Conservation (phyloP, 1,284 basidiomycete genomes). For the Tilletia indica region DNA sequence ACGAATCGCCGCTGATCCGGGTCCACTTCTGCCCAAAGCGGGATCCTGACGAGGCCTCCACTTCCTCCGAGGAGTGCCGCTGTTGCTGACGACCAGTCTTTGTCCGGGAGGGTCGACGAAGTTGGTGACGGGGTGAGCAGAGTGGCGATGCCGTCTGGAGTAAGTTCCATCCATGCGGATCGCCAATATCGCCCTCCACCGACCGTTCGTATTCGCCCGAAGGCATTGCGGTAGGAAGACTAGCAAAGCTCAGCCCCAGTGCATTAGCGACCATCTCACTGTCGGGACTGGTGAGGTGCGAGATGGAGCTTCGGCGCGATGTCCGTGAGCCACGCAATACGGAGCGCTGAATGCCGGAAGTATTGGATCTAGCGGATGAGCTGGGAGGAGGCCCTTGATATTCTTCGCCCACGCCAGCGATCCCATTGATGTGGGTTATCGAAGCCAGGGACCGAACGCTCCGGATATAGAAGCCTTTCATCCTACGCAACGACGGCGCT, state of each 20-base stretch:
- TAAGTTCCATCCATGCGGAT: not conserved
- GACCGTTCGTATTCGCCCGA: not conserved
- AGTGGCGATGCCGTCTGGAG: constrained; percentile 15
- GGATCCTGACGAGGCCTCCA: too few relatives aligned
- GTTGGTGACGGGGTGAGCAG: constrained; percentile 11
- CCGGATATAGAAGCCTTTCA: not conserved
- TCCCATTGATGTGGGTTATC: not conserved
- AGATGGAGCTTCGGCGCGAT: not conserved
- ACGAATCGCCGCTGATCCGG: not conserved
- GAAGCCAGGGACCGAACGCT: not conserved
- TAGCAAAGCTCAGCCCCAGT: constrained; percentile 1
- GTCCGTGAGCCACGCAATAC: not conserved
- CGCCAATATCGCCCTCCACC: not conserved
- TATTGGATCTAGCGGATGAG: too few relatives aligned
- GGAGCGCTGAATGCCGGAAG: too few relatives aligned
- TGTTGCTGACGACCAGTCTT: not conserved
- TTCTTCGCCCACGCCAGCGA: not conserved
- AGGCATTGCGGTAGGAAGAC: constrained; percentile 6
- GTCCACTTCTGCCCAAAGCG: not conserved
- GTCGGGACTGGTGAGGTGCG: constrained; percentile 4
- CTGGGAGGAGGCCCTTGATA: too few relatives aligned
- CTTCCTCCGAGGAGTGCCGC: too few relatives aligned
- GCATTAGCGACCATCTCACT: constrained; percentile 7
- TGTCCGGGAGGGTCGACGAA: not conserved
- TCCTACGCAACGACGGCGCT: not conserved